Conservation (phyloP, 1,284 basidiomycete genomes). For the Trametes hirsuta region DNA sequence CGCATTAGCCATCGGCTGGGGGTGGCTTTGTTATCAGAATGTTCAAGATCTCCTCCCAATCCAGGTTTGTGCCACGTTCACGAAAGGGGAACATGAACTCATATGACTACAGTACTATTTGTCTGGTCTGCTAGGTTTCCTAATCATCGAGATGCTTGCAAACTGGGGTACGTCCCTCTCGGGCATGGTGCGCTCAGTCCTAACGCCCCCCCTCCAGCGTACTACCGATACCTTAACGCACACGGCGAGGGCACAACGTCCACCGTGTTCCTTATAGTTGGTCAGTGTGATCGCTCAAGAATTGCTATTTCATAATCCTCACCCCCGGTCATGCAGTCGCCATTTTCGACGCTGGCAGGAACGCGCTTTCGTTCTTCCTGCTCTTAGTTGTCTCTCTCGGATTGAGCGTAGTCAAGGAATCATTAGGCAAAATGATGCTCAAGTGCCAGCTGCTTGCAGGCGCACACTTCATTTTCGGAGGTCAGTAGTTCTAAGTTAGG, state of each 20-base stretch:
- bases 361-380: conserved; percentile 95
- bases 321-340: conserved; percentile 54
- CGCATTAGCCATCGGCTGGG: conserved; percentile 76
- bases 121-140: conserved; percentile 86
- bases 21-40: conserved; percentile 83
- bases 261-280: conserved; percentile 85
- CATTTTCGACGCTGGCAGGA: conserved; percentile 91
- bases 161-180: conserved; percentile 64
- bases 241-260: conserved; percentile 78
- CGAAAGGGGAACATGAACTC: too few species aligned
- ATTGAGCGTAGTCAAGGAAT: conserved; percentile 82
- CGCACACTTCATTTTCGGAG: conserved; percentile 93
- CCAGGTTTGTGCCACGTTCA: conserved; percentile 55
- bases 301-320: neutral
- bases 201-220: conserved; percentile 47
- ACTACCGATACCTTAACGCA: conserved; percentile 90
- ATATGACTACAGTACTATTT: conserved; percentile 79
- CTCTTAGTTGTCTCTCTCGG: conserved; percentile 90
- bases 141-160: conserved; percentile 93
- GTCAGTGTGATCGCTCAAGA: conserved; percentile 42
- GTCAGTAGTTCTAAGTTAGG: conserved; percentile 44
- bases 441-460: conserved; percentile 77
- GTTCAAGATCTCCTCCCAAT: conserved; percentile 84
- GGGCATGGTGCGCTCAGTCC: neutral
- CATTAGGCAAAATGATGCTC: conserved; percentile 78